Conservation (phyloP, 208 protist species). For the Wallacemonas sp. region DNA sequence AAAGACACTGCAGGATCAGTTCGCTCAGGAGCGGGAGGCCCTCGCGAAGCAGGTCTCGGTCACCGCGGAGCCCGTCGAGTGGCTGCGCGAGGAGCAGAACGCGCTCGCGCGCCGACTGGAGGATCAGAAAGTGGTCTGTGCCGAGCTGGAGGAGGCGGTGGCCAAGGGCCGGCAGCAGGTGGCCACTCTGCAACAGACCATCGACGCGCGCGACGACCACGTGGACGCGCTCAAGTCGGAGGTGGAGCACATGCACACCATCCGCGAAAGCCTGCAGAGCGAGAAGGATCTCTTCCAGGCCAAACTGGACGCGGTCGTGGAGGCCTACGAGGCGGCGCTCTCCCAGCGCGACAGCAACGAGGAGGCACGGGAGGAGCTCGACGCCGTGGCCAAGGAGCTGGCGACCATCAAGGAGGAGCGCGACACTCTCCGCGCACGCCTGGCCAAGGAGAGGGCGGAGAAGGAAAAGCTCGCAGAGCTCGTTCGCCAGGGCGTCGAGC, state of each 20-base stretch:
- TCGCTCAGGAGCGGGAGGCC: slow-evolving; percentile 23
- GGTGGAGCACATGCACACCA: slow-evolving; percentile 13
- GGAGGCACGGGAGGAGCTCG: slow-evolving; percentile 22
- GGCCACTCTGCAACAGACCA: slow-evolving; percentile 20
- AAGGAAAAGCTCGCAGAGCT: slow-evolving; percentile 36
- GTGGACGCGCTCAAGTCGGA: slow-evolving; percentile 27
- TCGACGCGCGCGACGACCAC: slow-evolving; percentile 16
- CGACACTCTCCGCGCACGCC: slow-evolving; percentile 21
- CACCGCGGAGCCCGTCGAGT: slow-evolving; percentile 28
- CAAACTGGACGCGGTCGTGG: slow-evolving; percentile 23
- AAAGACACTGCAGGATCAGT: slow-evolving; percentile 17
- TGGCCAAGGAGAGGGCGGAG: slow-evolving; percentile 29
- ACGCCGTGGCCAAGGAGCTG: slow-evolving; percentile 22
- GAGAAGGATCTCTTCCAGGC: slow-evolving; percentile 23
- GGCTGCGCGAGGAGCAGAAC: slow-evolving; percentile 42
- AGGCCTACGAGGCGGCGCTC: slow-evolving; percentile 26
- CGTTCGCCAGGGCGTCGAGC: slow-evolving; percentile 10
- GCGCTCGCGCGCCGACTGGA: slow-evolving; percentile 16
- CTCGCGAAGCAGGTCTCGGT: background rate
- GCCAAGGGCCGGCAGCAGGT: slow-evolving; percentile 16
- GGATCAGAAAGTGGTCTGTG: background rate
- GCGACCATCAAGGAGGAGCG: slow-evolving; percentile 27
- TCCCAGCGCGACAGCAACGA: slow-evolving; percentile 17
- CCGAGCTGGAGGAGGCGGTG: slow-evolving; percentile 4
- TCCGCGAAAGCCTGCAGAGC: slow-evolving; percentile 1